A percentile compares a stretch with the other conserved stretches of the same genome.
phyloP scores from a whole-genome alignment of 208 protist genomes.

The Leishmania gerbilli region DNA sequence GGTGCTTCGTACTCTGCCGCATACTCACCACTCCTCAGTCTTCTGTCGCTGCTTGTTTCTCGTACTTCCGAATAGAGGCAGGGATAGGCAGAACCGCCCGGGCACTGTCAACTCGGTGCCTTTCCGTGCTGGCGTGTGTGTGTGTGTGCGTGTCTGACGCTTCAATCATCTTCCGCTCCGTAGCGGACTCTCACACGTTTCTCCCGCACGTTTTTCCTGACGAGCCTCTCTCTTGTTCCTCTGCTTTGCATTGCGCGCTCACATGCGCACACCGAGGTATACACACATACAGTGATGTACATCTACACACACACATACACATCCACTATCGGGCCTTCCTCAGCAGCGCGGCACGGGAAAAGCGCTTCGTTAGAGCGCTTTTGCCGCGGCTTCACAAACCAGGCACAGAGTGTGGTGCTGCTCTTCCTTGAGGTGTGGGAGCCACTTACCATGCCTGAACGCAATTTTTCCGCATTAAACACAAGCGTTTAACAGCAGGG shows the following conservation, averaged over 20 bases:
- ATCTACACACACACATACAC: background rate
- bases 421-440: background rate
- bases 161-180: background rate
- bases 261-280: too few species aligned
- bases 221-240: background rate
- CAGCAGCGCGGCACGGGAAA: background rate
- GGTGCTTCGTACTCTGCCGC: background rate
- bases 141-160: background rate
- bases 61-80: background rate
- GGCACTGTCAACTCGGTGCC: background rate
- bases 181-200: background rate
- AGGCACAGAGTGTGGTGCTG: background rate
- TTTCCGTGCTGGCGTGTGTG: background rate
- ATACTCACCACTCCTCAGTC: background rate
- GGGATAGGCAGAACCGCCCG: background rate
- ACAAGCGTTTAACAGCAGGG: background rate
- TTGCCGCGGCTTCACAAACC: background rate
- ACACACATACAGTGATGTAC: background rate
- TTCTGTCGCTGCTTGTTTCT: background rate
- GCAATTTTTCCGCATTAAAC: background rate
- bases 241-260: background rate
- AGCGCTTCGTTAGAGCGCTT: background rate
- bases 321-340: background rate
- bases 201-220: background rate
- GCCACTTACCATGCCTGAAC: background rate